phyloP scores from a whole-genome alignment of 208 protist genomes.

The Trypanosoma theileri region DNA sequence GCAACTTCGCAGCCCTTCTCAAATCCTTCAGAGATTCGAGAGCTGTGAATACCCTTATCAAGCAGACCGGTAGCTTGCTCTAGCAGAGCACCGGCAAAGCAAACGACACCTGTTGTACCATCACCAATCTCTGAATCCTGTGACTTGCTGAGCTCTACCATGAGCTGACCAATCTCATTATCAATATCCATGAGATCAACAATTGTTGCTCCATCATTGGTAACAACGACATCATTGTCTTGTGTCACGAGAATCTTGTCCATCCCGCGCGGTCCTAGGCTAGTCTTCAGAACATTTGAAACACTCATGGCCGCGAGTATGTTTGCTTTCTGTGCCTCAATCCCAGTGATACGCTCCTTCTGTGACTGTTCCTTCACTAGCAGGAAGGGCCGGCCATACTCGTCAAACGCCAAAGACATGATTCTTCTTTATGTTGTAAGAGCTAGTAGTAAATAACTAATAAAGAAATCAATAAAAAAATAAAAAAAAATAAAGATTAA shows the following conservation, averaged over 20 bases:
- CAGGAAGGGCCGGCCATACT: slow-evolving; percentile 99
- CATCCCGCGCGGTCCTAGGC: slow-evolving; percentile 98
- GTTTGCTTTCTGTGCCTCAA: slow-evolving; percentile 98
- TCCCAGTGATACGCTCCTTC: slow-evolving; percentile 95
- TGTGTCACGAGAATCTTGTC: slow-evolving; percentile 98
- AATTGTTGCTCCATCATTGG: slow-evolving; percentile 99
- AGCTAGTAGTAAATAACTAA: neutral
- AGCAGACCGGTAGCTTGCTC: slow-evolving; percentile 97
- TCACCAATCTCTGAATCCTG: slow-evolving; percentile 99
- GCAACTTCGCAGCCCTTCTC: slow-evolving; percentile 97
- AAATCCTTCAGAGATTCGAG: slow-evolving; percentile 98
- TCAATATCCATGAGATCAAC: slow-evolving; percentile 98
- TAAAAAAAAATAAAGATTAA: slow-evolving; percentile 20
- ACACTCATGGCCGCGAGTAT: slow-evolving; percentile 98
- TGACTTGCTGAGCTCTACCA: slow-evolving; percentile 99
- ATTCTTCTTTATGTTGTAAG: slow-evolving; percentile 9
- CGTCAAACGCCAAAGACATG: slow-evolving; percentile 98
- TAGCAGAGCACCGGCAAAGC: slow-evolving; percentile 98
- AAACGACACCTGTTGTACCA: slow-evolving; percentile 99
- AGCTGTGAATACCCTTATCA: slow-evolving; percentile 99
- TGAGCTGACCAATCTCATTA: slow-evolving; percentile 99
- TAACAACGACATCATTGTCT: slow-evolving; percentile 99
- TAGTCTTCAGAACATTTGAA: slow-evolving; percentile 96
- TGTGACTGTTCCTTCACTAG: slow-evolving; percentile 97
- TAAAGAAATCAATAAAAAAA: slow-evolving; percentile 20